Conservation (phyloP, 495 filamentous ascomycete species). For the Lasiosphaeris hirsuta region DNA sequence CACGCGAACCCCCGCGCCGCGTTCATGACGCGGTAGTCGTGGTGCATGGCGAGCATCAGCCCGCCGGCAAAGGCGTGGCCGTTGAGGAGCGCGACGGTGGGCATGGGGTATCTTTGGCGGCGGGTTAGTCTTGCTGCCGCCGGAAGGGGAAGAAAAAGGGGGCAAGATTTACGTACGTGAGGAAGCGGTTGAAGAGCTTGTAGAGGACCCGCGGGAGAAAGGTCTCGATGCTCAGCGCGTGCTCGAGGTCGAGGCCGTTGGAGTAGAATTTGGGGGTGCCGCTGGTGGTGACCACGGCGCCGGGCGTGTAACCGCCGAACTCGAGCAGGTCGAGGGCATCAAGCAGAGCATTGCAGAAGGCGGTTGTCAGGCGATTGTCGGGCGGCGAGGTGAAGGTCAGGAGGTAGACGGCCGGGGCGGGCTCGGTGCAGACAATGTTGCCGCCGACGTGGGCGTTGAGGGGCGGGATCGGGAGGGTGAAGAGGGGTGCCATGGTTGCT, state of each 20-base stretch:
- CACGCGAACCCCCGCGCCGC: slow-evolving; percentile 65
- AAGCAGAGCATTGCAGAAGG: slow-evolving; percentile 61
- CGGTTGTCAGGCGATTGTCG: slow-evolving; percentile 71
- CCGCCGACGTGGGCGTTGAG: slow-evolving; percentile 41
- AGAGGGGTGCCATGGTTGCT: slow-evolving; percentile 26
- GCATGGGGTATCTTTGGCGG: slow-evolving; percentile 65
- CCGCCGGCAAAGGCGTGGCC: slow-evolving; percentile 82
- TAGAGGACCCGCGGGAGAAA: slow-evolving; percentile 59
- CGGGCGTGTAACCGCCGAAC: slow-evolving; percentile 57
- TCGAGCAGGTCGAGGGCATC: slow-evolving; percentile 72
- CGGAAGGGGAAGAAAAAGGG: not conserved
- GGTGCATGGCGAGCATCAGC: slow-evolving; percentile 77
- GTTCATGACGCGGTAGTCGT: slow-evolving; percentile 78
- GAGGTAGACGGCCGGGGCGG: slow-evolving; percentile 59
- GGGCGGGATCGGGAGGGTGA: slow-evolving; percentile 40
- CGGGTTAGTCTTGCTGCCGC: not conserved
- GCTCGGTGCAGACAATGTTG: slow-evolving; percentile 55
- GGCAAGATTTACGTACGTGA: slow-evolving; percentile 50
- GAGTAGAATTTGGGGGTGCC: slow-evolving; percentile 76
- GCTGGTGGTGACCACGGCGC: slow-evolving; percentile 72
- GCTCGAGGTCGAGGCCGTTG: slow-evolving; percentile 70
- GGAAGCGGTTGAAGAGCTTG: slow-evolving; percentile 53
- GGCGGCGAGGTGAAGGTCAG: slow-evolving; percentile 66
- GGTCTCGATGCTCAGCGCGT: slow-evolving; percentile 45
- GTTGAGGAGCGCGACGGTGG: slow-evolving; percentile 71